Conservation (phyloP, 768 basidiomycete genomes). For the Mycena venus region DNA sequence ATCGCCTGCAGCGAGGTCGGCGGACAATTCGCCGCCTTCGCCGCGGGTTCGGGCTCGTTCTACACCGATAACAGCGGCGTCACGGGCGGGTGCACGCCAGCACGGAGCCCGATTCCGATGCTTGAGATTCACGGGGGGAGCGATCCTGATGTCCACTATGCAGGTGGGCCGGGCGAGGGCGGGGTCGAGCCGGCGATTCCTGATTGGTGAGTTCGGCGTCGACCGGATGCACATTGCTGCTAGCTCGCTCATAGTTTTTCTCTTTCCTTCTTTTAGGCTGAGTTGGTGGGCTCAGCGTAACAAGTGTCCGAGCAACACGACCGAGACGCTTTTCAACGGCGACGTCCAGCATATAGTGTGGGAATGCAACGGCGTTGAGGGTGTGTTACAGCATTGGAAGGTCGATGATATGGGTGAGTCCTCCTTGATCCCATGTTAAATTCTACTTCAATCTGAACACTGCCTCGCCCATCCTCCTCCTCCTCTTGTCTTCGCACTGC, state of each 20-base stretch:
- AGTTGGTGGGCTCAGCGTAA: constrained; percentile 27
- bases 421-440: too few relatives aligned
- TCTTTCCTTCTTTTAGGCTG: too few relatives aligned
- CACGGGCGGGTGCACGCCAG: constrained; percentile 6
- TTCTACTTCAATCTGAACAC: too few relatives aligned
- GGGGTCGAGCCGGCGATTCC: constrained; percentile 23
- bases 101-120: constrained; percentile 16
- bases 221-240: too few relatives aligned
- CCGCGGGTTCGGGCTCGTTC: constrained; percentile 17
- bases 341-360: constrained; percentile 18
- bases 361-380: constrained; percentile 4
- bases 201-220: constrained; percentile 16
- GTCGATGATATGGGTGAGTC: constrained; percentile 29
- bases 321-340: constrained; percentile 8
- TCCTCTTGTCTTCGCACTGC: too few relatives aligned
- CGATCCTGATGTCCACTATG: constrained; percentile 21
- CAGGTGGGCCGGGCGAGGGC: constrained; percentile 23
- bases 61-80: constrained; percentile 23
- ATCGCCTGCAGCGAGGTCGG: constrained; percentile 25
- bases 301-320: constrained; percentile 5
- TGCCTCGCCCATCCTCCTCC: too few relatives aligned
- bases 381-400: constrained; percentile 26
- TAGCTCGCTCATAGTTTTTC: too few relatives aligned
- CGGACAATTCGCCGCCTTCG: constrained; percentile 27
- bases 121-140: constrained; percentile 29